Evolutionary conservation across 768 basidiomycete species (phyloP).

Genomic region (Russula sp.): DNA sequence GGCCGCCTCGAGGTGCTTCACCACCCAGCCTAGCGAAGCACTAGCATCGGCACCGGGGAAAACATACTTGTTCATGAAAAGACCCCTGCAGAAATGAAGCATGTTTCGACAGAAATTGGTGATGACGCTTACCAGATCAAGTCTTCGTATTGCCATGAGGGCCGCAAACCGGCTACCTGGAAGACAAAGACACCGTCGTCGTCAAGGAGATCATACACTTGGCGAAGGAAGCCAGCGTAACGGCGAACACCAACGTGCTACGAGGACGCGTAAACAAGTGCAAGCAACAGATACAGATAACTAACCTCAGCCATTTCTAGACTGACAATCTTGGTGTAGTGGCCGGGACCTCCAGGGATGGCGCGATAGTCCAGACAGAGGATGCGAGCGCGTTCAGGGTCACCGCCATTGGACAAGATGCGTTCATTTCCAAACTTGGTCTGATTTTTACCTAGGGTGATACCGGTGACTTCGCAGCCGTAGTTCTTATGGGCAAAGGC

Average conservation of each 20-base stretch:
- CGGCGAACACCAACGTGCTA: constrained; percentile 94
- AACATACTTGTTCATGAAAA: constrained; percentile 97
- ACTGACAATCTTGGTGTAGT: constrained; percentile 90
- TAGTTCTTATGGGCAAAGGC: constrained; percentile 97
- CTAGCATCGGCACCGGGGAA: constrained; percentile 99
- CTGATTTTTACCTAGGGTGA: constrained; percentile 89
- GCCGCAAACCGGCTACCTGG: constrained; percentile 96
- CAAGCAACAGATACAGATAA: not conserved
- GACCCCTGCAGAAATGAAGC: constrained; percentile 48
- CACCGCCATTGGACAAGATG: constrained; percentile 57
- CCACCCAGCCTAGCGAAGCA: constrained; percentile 92
- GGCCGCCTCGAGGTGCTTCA: constrained; percentile 76
- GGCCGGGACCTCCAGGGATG: constrained; percentile 65
- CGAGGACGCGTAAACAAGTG: not conserved
- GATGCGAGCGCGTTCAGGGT: constrained; percentile 72
- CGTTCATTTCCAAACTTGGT: constrained; percentile 88
- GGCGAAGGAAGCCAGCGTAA: constrained; percentile 80
- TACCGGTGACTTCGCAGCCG: constrained; percentile 91
- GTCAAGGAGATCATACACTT: constrained; percentile 89
- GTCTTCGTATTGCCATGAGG: constrained; percentile 98
- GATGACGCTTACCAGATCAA: constrained; percentile 65
- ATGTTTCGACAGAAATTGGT: not conserved
- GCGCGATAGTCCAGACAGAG: constrained; percentile 92
- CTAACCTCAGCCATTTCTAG: constrained; percentile 96
- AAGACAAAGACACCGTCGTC: constrained; percentile 93